phyloP scores from a whole-genome alignment of 2,329 filamentous ascomycete species.

The Seiridium cupressi region DNA sequence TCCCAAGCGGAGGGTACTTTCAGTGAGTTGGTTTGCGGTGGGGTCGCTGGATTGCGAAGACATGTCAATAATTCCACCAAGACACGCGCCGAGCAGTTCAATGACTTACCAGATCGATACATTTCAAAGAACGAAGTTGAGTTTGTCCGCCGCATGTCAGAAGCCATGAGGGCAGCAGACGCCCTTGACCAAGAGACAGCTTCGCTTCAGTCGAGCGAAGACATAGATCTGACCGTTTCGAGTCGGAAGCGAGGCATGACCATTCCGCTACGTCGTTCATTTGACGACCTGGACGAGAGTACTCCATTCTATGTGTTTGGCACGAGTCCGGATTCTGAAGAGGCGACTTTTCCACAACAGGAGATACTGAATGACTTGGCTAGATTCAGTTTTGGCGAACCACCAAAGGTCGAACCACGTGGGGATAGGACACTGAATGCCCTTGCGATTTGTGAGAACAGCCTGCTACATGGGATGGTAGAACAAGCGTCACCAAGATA shows the following conservation, averaged over 20 bases:
- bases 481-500: not conserved
- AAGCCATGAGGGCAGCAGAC: constrained; percentile 59
- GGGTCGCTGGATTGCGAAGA: constrained; percentile 36
- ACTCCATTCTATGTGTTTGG: constrained; percentile 50
- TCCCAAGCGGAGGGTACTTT: constrained; percentile 51
- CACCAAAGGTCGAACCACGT: not conserved
- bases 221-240: constrained; percentile 43
- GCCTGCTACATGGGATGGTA: not conserved
- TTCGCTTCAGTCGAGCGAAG: constrained; percentile 47
- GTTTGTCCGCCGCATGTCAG: constrained; percentile 47
- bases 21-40: constrained; percentile 47
- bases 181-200: constrained; percentile 55
- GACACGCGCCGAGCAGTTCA: not conserved
- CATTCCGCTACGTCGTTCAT: constrained; percentile 44
- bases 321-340: constrained; percentile 13
- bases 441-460: not conserved
- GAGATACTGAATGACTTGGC: not conserved
- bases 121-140: constrained; percentile 1
- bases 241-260: constrained; percentile 46
- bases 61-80: not conserved
- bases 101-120: not conserved
- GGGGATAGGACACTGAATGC: not conserved
- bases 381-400: not conserved
- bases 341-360: not conserved
- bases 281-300: constrained; percentile 40